phyloP scores from a whole-genome alignment of 1,284 basidiomycete species.

The Cryptococcus amylolentus region DNA sequence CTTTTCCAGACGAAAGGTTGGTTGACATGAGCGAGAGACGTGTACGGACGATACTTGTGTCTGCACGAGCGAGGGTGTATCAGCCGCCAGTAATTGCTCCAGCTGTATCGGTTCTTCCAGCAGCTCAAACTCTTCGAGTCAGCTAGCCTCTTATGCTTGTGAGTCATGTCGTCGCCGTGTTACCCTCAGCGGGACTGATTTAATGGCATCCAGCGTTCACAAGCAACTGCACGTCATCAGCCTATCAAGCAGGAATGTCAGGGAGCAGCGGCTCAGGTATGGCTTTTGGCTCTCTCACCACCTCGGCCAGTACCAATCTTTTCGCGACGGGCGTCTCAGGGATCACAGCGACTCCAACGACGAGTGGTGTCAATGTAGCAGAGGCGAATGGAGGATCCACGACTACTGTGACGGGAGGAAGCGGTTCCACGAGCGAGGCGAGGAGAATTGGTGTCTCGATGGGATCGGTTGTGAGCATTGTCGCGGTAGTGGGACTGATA shows the following conservation, averaged over 20 bases:
- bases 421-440: too few species aligned
- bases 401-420: neutral
- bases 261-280: neutral
- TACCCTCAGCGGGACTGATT: neutral
- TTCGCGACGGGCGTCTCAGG: neutral
- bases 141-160: slow-evolving; percentile 13
- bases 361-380: neutral
- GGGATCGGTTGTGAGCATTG: neutral
- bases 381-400: slow-evolving; percentile 1
- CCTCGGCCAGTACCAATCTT: neutral
- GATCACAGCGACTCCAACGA: neutral
- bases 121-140: slow-evolving; percentile 4
- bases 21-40: slow-evolving; percentile 6
- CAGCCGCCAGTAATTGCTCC: slow-evolving; percentile 15
- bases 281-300: neutral
- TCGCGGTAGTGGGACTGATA: neutral
- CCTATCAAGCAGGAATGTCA: neutral
- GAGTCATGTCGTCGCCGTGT: neutral
- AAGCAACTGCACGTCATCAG: slow-evolving; percentile 10
- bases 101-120: slow-evolving; percentile 15
- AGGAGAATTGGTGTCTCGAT: too few species aligned
- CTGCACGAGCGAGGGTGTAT: slow-evolving; percentile 17
- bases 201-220: slow-evolving; percentile 1
- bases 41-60: slow-evolving; percentile 25
- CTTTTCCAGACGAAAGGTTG: neutral